Conservation (phyloP, 1,284 basidiomycete genomes). For the Schizophyllum commune region DNA sequence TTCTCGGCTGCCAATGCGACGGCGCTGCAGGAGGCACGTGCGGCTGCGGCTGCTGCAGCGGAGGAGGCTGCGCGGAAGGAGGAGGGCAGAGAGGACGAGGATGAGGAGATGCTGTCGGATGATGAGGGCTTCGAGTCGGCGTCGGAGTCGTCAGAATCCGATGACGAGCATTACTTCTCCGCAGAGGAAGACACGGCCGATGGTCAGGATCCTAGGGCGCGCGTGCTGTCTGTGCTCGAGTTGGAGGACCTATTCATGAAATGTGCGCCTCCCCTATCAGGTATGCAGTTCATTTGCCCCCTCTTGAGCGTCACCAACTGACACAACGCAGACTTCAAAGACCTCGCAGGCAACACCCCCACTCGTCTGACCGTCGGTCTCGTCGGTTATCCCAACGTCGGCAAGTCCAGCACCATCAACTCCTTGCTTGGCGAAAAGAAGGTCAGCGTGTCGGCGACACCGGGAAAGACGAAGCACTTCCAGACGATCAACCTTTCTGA, state of each 20-base stretch:
- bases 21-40: conserved; percentile 66
- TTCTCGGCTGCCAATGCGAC: conserved; percentile 92
- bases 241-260: conserved; percentile 82
- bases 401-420: conserved; percentile 97
- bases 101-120: conserved; percentile 17
- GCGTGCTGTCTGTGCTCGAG: conserved; percentile 82
- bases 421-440: conserved; percentile 93
- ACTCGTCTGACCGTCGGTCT: conserved; percentile 84
- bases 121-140: conserved; percentile 20
- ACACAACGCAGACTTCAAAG: conserved; percentile 50
- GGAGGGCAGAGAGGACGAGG: conserved; percentile 14
- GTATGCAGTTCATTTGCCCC: conserved; percentile 31
- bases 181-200: conserved; percentile 48
- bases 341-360: conserved; percentile 51
- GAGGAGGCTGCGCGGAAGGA: conserved; percentile 16
- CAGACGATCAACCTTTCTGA: conserved; percentile 94
- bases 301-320: conserved; percentile 3
- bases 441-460: conserved; percentile 95
- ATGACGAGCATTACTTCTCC: conserved; percentile 34
- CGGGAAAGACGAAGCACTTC: conserved; percentile 99
- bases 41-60: conserved; percentile 5
- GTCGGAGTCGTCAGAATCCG: conserved; percentile 21
- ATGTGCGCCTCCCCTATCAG: conserved; percentile 69
- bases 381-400: conserved; percentile 98
- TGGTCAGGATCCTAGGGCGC: conserved; percentile 61